Evolutionary conservation across 2,329 filamentous ascomycete genomes (phyloP), one percentile per base, ranked within the genome.

Genomic region (Fusarium setosum): DNA sequence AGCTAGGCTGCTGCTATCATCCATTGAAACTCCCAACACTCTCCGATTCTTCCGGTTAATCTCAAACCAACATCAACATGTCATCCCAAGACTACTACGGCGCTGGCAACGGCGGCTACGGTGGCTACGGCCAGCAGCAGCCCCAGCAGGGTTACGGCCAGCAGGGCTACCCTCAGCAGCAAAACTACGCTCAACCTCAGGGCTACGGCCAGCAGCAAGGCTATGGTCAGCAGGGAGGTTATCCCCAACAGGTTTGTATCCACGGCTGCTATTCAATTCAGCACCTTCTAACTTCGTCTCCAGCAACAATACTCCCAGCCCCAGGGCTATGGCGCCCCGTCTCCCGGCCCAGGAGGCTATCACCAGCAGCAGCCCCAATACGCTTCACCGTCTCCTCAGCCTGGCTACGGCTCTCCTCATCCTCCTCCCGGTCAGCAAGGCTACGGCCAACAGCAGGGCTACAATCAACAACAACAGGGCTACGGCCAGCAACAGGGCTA

Each of bases 11-110:
- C 20, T 23, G 23, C 21, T 18, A 21, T 32, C 44, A 23, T 51
- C 37, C 35, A 47, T 63, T 41, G 50, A 40, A 50, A 49, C 17
- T 44, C 44, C 34, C 44, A 32, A 23, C 38, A 42, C 24, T 45
- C 20, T n/a, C 18, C 18, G 20, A 44, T 44, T 38, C 3, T 42
- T 10, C 9, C 23, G 26, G 41, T 11, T 47, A 32, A 32, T 15
- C 42, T n/a, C n/a, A n/a, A n/a, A n/a, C n/a, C n/a, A n/a, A n/a
- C 40, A 17, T 38, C 53, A 68, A 3, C 24, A 80, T 81, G 79
- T 79, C 79, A 10, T 68, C 74, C 41, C 71, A 77, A 55, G 77
- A 79, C 38, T 80, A 79, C 64, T 81, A 80, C 73, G 75, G 75
- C 61, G 70, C 67, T 53, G 70, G 71, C 38, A 69, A 70, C 62